Conservation (phyloP, 2,329 filamentous ascomycete genomes). For the Remersonia thermophila region DNA sequence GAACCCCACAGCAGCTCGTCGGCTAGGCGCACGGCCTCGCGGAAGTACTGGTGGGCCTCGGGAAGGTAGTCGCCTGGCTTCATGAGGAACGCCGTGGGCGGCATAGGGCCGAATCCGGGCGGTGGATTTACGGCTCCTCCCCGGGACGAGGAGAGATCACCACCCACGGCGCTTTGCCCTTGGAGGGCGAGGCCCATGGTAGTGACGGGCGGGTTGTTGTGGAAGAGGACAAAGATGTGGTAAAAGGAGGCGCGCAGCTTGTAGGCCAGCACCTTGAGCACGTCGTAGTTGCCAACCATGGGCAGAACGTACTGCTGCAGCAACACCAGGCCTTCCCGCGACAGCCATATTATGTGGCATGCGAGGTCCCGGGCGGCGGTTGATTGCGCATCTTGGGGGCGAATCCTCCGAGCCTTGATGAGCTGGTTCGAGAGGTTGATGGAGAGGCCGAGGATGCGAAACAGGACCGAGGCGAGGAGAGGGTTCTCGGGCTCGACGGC, state of each 20-base stretch:
- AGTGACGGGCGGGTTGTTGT: conserved; percentile 74
- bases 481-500: conserved; percentile 66
- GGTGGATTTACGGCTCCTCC: conserved; percentile 41
- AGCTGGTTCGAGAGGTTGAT: conserved; percentile 78
- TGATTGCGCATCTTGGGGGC: conserved; percentile 67
- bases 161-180: conserved; percentile 20
- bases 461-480: conserved; percentile 69
- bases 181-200: conserved; percentile 38
- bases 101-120: conserved; percentile 38
- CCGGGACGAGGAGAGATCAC: conserved; percentile 22
- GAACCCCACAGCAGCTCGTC: conserved; percentile 71
- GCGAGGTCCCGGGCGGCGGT: conserved; percentile 75
- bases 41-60: conserved; percentile 69
- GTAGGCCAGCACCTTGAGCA: conserved; percentile 79
- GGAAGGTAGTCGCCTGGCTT: conserved; percentile 71
- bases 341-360: conserved; percentile 85
- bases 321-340: conserved; percentile 78
- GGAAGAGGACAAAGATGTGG: conserved; percentile 92
- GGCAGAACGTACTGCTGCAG: conserved; percentile 81
- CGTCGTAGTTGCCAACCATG: conserved; percentile 63
- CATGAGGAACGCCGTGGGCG: conserved; percentile 62
- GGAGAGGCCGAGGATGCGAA: conserved; percentile 82
- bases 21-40: conserved; percentile 61
- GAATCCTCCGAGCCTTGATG: conserved; percentile 68
- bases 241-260: conserved; percentile 92